Evolutionary conservation across 345 rosid species (phyloP), one percentile per base, ranked within the genome.

Genomic region (Populus nigra): DNA sequence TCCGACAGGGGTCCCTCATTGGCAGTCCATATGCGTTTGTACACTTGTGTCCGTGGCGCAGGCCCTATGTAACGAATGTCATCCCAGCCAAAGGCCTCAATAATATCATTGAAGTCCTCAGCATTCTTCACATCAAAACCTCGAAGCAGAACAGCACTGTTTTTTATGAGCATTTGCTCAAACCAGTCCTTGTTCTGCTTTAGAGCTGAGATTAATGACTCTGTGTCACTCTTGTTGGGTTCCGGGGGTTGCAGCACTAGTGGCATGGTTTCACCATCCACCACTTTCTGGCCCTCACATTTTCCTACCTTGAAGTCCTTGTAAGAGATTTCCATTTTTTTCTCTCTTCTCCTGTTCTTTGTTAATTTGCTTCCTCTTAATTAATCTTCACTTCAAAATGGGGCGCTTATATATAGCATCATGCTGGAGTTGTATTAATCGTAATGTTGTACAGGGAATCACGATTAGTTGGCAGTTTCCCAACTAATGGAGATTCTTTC

Each of bases 1-100:
- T 89, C 94, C 16, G 90, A 91, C 22, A 89, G 80, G 5, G 92
- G 94, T 10, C 95, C 95, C 81, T 91, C 95, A 57, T 88, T 89
- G 41, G 95, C 95, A 2, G 91, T 91, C 89, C 90, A 91, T 8
- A 91, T 85, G 43, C 91, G 84, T 71, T 89, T 89, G 65, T 89
- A 74, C 9, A 89, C 68, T 33, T 91, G 86, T n/a, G 91, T 88
- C 55, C 93, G 66, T 0, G 89, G 88, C 0, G 89, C 94, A 0
- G 95, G 91, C 0, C 91, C 91, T 1, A 89, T 79, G 61, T 91
- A 91, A 16, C 89, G 85, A 12, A 87, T 84, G 63, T 89, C 86
- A 1, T 89, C 92, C 92, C 92, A 89, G 1, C 78, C 94, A 8
- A 81, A 89, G 41, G 83, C 47, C 79, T 91, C 92, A 3, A 89